Percentiles rank a stretch among this genome's conserved stretches.
These are phyloP conservation scores for Diaporthe humulicola DNA, from an alignment of 2,329 filamentous ascomycete species.

Conservation along the genomic window DNA sequence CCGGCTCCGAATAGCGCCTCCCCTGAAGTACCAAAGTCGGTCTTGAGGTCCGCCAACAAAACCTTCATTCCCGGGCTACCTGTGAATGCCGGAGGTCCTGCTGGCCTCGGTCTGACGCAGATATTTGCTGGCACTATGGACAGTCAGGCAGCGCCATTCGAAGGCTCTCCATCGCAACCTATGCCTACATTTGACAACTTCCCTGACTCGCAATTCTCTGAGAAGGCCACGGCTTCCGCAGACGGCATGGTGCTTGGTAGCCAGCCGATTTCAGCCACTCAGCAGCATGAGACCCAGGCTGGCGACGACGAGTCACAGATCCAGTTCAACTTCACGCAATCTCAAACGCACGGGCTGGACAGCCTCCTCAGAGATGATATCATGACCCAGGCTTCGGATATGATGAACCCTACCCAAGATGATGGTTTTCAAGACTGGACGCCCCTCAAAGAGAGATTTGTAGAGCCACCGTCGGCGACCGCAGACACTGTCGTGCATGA, in stretches of 20 bases:
- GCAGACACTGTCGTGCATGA: slow-evolving; percentile 74
- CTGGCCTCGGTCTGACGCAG: slow-evolving; percentile 83
- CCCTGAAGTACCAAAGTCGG: slow-evolving; percentile 71
- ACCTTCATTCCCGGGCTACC: slow-evolving; percentile 78
- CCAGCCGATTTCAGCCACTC: slow-evolving; percentile 50
- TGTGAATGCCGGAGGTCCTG: slow-evolving; percentile 64
- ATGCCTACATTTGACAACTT: slow-evolving; percentile 71
- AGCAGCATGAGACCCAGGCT: slow-evolving; percentile 51
- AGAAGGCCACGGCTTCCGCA: slow-evolving; percentile 66
- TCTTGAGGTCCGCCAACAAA: slow-evolving; percentile 77
- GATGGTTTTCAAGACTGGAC: slow-evolving; percentile 80
- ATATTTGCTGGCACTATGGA: slow-evolving; percentile 94
- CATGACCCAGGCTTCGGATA: slow-evolving; percentile 75
- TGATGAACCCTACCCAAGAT: slow-evolving; percentile 85
- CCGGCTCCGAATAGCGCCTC: slow-evolving; percentile 59
- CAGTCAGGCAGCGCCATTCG: slow-evolving; percentile 57
- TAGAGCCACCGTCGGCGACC: slow-evolving; percentile 75
- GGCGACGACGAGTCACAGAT: slow-evolving; percentile 48
- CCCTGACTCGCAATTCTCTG: slow-evolving; percentile 72
- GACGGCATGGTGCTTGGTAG: slow-evolving; percentile 67
- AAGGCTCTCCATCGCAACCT: slow-evolving; percentile 57
- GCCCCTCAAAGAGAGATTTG: slow-evolving; percentile 77
- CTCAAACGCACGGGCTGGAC: slow-evolving; percentile 70
- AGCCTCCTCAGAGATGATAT: slow-evolving; percentile 63
- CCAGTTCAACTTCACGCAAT: slow-evolving; percentile 70